Conservation (phyloP, 768 basidiomycete genomes). For the Cyclocybe cylindracea region DNA sequence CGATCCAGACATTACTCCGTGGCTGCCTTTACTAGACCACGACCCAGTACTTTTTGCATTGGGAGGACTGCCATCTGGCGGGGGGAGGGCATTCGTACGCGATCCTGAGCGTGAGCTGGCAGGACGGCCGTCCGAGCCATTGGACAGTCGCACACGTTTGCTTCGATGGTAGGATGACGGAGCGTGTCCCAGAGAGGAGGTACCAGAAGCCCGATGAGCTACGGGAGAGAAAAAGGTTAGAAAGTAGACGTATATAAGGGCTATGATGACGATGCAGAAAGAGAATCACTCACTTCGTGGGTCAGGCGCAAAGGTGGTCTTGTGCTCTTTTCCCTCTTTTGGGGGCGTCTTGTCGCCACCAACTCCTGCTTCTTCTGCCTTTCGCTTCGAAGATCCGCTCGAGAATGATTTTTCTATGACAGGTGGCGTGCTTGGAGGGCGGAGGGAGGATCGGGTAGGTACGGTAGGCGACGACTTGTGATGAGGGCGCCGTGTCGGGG, state of each 20-base stretch:
- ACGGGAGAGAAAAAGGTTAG: slow-evolving; percentile 20
- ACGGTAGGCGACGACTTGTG: slow-evolving; percentile 31
- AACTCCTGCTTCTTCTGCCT: slow-evolving; percentile 65
- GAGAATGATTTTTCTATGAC: slow-evolving; percentile 35
- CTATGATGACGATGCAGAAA: not conserved
- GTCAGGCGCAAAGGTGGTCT: slow-evolving; percentile 65
- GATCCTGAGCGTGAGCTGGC: slow-evolving; percentile 41
- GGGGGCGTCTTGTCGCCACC: slow-evolving; percentile 62
- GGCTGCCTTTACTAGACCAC: slow-evolving; percentile 41
- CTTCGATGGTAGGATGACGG: slow-evolving; percentile 70
- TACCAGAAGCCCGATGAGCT: slow-evolving; percentile 53
- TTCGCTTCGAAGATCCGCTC: slow-evolving; percentile 58
- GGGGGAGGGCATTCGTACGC: slow-evolving; percentile 22
- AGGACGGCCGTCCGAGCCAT: slow-evolving; percentile 33
- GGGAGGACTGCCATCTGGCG: slow-evolving; percentile 28
- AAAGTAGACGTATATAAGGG: slow-evolving; percentile 14
- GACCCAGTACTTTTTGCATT: slow-evolving; percentile 48
- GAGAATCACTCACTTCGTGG: slow-evolving; percentile 52
- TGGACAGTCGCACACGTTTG: slow-evolving; percentile 67
- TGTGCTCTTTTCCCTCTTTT: slow-evolving; percentile 51
- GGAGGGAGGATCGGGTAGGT: slow-evolving; percentile 27
- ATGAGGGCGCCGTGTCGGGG: slow-evolving; percentile 25
- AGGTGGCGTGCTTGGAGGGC: slow-evolving; percentile 28
- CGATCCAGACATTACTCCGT: slow-evolving; percentile 17
- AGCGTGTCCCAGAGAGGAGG: slow-evolving; percentile 46